Percentiles rank a stretch among this genome's conserved stretches.
Evolutionary conservation across 2,329 filamentous ascomycete species (phyloP).

Genomic region (Colletotrichum sp.): DNA sequence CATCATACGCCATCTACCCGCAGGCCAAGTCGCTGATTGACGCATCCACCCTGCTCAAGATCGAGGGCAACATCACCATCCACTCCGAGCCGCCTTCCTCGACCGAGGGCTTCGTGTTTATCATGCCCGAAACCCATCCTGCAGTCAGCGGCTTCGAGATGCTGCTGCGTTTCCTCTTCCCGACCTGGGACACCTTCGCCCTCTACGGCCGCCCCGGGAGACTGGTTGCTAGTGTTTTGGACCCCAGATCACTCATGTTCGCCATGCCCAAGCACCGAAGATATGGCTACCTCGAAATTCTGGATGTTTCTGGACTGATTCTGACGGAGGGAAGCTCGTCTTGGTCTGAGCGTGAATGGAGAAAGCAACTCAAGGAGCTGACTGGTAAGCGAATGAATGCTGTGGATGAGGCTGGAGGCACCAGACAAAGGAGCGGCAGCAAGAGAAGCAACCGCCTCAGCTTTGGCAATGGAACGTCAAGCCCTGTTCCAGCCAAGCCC

Average conservation of each 20-base stretch:
- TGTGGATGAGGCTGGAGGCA: constrained; percentile 42
- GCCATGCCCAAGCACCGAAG: constrained; percentile 89
- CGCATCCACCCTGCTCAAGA: constrained; percentile 90
- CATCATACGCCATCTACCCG: constrained; percentile 94
- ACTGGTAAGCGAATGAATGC: constrained; percentile 80
- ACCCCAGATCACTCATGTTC: constrained; percentile 94
- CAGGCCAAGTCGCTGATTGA: constrained; percentile 94
- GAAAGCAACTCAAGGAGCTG: constrained; percentile 85
- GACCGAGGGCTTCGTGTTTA: constrained; percentile 93
- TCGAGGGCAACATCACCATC: constrained; percentile 90
- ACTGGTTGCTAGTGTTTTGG: constrained; percentile 85
- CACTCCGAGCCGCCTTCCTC: constrained; percentile 79
- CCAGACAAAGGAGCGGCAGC: constrained; percentile 58
- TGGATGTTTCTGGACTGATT: constrained; percentile 84
- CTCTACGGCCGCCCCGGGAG: constrained; percentile 90
- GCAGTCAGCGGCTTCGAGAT: constrained; percentile 95
- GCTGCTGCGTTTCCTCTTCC: constrained; percentile 90
- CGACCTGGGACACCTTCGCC: constrained; percentile 89
- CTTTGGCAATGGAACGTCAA: constrained; percentile 44
- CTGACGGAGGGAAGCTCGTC: constrained; percentile 74
- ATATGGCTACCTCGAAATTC: constrained; percentile 88
- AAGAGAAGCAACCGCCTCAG: constrained; percentile 63
- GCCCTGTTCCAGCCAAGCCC: constrained; percentile 36
- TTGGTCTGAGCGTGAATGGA: constrained; percentile 91
- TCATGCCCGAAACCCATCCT: constrained; percentile 95